Evolutionary conservation across 1,139 yeast species (phyloP).

Genomic region (Yamadazyma epiphylla): DNA sequence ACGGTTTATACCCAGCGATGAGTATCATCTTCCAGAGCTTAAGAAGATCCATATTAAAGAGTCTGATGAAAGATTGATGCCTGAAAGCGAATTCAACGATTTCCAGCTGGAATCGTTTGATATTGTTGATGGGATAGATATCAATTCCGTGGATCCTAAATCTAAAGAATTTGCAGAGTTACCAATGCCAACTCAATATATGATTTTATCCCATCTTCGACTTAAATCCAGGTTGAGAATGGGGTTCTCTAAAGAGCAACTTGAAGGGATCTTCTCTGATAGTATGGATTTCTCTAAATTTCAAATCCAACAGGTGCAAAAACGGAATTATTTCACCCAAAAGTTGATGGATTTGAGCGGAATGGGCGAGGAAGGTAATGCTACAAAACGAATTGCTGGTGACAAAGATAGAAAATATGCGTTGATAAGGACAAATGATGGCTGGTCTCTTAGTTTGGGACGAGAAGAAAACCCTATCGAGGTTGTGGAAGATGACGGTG

Average conservation of each 20-base stretch:
- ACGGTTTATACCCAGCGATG: conserved; percentile 53
- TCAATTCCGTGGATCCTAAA: conserved; percentile 66
- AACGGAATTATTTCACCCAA: conserved; percentile 87
- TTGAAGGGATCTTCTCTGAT: conserved; percentile 75
- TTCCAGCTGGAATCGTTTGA: conserved; percentile 59
- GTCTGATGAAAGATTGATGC: conserved; percentile 69
- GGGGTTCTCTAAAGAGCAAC: conserved; percentile 89
- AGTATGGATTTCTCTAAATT: conserved; percentile 88
- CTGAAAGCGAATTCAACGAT: conserved; percentile 67
- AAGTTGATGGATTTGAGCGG: conserved; percentile 82
- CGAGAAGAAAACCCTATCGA: conserved; percentile 40
- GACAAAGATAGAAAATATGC: conserved; percentile 77
- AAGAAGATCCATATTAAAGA: conserved; percentile 30
- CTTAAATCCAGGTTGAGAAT: conserved; percentile 84
- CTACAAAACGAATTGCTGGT: conserved; percentile 71
- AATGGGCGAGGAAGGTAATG: conserved; percentile 58
- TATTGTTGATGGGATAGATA: conserved; percentile 66
- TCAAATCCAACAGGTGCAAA: conserved; percentile 89
- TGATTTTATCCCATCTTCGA: conserved; percentile 78
- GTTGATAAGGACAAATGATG: conserved; percentile 72
- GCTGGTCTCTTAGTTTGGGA: conserved; percentile 75
- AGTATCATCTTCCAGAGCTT: conserved; percentile 78
- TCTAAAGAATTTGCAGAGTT: conserved; percentile 60
- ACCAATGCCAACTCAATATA: conserved; percentile 84
- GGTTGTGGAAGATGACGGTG: conserved; percentile 21